Percentiles rank a stretch among this genome's conserved stretches.
Conservation (phyloP, 2,329 filamentous ascomycete species). For the Zalaria sp. region DNA sequence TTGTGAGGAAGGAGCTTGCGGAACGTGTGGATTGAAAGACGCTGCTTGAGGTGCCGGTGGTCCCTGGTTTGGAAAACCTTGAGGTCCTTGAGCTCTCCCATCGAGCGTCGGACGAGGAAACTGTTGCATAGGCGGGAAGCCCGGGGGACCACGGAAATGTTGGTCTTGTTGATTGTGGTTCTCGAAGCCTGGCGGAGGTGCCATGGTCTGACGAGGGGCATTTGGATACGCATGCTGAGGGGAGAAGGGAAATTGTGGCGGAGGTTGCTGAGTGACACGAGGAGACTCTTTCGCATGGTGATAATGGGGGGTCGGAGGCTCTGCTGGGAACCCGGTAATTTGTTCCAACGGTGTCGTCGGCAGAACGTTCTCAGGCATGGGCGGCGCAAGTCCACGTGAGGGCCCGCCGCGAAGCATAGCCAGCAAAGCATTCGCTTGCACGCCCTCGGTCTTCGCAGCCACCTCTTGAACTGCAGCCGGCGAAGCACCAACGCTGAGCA, state of each 20-base stretch:
- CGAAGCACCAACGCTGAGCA: constrained; percentile 30
- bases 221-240: constrained; percentile 13
- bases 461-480: constrained; percentile 5
- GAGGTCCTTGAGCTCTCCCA: too few relatives aligned
- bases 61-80: too few relatives aligned
- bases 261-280: constrained; percentile 31
- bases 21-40: constrained; percentile 11
- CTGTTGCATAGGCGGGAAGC: too few relatives aligned
- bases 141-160: too few relatives aligned
- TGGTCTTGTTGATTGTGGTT: too few relatives aligned
- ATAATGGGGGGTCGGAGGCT: constrained; percentile 43
- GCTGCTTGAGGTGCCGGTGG: constrained; percentile 6
- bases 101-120: too few relatives aligned
- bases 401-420: constrained; percentile 36
- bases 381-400: constrained; percentile 10
- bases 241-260: constrained; percentile 34
- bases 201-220: too few relatives aligned
- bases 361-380: constrained; percentile 9
- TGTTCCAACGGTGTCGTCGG: constrained; percentile 38
- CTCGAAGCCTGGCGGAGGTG: too few relatives aligned
- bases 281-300: constrained; percentile 31
- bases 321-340: constrained; percentile 32
- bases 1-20: constrained; percentile 13
- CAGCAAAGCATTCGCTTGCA: constrained; percentile 37
- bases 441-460: constrained; percentile 20